phyloP scores from a whole-genome alignment of 2,329 filamentous ascomycete species.

The Metarhizium sp. region DNA sequence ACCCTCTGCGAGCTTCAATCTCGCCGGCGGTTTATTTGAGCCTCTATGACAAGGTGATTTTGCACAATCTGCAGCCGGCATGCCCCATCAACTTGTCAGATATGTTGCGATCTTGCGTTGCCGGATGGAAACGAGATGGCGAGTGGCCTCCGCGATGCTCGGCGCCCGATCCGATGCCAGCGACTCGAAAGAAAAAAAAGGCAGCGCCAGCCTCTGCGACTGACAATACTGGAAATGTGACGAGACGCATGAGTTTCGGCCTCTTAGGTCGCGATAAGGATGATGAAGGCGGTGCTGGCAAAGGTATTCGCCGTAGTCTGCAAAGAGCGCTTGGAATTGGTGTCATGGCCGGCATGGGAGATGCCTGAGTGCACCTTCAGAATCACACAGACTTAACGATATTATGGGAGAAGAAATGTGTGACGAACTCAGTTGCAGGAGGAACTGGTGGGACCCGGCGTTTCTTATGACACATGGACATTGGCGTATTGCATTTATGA shows the following conservation, averaged over 20 bases:
- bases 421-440: not conserved
- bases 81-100: slow-evolving; percentile 83
- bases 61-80: slow-evolving; percentile 69
- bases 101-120: slow-evolving; percentile 70
- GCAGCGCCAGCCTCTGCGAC: slow-evolving; percentile 9
- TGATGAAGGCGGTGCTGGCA: slow-evolving; percentile 22
- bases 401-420: not conserved
- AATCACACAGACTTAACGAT: slow-evolving; percentile 1
- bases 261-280: slow-evolving; percentile 33
- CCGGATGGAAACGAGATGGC: slow-evolving; percentile 86
- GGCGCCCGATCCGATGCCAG: slow-evolving; percentile 27
- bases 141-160: slow-evolving; percentile 68
- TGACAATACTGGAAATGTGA: slow-evolving; percentile 19
- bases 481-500: not conserved
- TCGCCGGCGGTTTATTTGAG: slow-evolving; percentile 63
- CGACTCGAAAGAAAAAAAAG: slow-evolving; percentile 31
- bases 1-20: slow-evolving; percentile 71
- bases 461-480: not conserved
- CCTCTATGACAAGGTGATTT: slow-evolving; percentile 83
- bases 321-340: slow-evolving; percentile 36
- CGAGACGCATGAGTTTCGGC: slow-evolving; percentile 38
- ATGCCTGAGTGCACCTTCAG: not conserved
- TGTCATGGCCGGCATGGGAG: slow-evolving; percentile 1
- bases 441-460: not conserved
- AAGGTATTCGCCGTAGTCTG: slow-evolving; percentile 35